Percentiles rank a stretch among this genome's conserved stretches.
These are phyloP conservation scores for Cadophora malorum DNA, from an alignment of 2,329 filamentous ascomycete species.

Conservation along the genomic window DNA sequence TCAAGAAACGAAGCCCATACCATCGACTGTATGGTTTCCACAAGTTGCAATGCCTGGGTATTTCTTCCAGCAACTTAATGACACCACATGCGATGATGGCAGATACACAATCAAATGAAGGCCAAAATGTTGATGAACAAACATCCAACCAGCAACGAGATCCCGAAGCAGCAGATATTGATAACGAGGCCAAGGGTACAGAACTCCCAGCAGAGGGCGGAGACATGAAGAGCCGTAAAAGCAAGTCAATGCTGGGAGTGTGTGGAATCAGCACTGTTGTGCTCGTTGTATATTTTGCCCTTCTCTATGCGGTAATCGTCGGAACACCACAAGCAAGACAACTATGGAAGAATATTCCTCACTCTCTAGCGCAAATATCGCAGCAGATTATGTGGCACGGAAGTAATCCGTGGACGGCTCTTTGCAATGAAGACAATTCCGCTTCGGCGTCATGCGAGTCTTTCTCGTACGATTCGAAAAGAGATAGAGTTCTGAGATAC, in stretches of 20 bases:
- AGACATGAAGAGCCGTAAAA: background rate
- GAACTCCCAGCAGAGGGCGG: background rate
- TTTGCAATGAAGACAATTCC: background rate
- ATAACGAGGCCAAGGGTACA: too few relatives aligned
- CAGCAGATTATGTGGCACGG: background rate
- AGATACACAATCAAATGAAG: background rate
- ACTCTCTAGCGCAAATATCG: background rate
- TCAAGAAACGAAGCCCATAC: background rate
- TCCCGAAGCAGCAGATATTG: background rate
- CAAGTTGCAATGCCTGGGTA: background rate
- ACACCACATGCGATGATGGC: background rate
- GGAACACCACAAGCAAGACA: background rate
- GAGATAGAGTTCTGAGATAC: background rate
- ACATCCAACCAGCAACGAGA: background rate
- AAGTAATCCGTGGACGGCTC: background rate
- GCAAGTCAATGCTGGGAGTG: background rate
- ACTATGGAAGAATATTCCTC: background rate
- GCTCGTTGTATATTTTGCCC: background rate
- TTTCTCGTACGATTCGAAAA: background rate
- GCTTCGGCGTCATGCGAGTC: background rate
- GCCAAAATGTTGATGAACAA: background rate
- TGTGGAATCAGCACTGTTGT: background rate
- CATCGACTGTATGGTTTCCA: background rate
- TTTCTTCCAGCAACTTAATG: background rate
- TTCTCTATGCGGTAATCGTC: background rate